A percentile compares a stretch with the other conserved stretches of the same genome.
phyloP scores from a whole-genome alignment of 2,329 filamentous ascomycete genomes.

The Penicillium aurantiogriseum region DNA sequence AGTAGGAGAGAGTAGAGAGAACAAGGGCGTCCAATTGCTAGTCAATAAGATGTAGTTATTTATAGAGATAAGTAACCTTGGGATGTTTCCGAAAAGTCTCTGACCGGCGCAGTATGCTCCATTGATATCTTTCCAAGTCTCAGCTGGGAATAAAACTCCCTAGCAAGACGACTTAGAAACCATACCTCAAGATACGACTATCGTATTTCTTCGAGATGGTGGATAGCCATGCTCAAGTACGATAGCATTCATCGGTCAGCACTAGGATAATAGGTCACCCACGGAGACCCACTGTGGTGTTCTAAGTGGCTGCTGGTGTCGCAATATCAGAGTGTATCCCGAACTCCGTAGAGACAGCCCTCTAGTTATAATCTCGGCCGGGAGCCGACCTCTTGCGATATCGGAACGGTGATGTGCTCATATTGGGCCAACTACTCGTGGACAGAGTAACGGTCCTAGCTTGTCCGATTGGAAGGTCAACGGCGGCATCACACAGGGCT shows the following conservation, averaged over 20 bases:
- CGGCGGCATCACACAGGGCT: no score
- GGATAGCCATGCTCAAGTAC: not conserved
- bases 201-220: not conserved
- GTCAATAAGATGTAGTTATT: not conserved
- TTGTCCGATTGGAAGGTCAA: not conserved
- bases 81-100: not conserved
- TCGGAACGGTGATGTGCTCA: not conserved
- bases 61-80: not conserved
- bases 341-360: not conserved
- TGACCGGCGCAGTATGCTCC: not conserved
- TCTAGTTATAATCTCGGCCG: not conserved
- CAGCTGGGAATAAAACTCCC: not conserved
- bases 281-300: not conserved
- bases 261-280: not conserved
- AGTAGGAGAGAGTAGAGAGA: not conserved
- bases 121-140: not conserved
- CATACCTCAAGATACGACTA: not conserved
- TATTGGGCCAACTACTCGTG: not conserved
- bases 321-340: conserved; percentile 5
- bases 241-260: not conserved
- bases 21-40: not conserved
- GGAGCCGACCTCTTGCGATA: not conserved
- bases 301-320: conserved; percentile 14
- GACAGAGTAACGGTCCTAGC: not conserved
- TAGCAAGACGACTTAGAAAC: not conserved